Base-by-base conservation (phyloP, 495 filamentous ascomycete species). In the Penicillium psychrofluorescens region DNA sequence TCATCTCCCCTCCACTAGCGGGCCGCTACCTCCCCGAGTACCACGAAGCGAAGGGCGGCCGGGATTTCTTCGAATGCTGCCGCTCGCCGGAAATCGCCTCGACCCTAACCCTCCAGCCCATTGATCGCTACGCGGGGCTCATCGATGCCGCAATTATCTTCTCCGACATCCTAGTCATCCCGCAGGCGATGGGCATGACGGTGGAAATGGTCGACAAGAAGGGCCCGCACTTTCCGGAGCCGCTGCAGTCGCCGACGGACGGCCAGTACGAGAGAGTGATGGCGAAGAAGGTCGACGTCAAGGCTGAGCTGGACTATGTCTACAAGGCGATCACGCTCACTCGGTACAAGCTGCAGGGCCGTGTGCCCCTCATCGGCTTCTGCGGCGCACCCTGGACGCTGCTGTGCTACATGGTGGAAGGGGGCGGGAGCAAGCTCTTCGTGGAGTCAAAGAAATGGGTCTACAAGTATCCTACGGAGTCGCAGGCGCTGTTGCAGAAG, bases 121-220 rank as follows among this genome's bases (percentile, higher is more conserved):
- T 98, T 58, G 88, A 95, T 39, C 88, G 90, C 33, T 98, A 83
- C 63, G 81, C 75, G 12, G 90, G 87, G 30, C 80, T 96, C 36
- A 83, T 98, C 50, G 92, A 98, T 66, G 94, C 92, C 11, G 90
- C 92, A 29, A 98, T 98, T 54, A 98, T 98, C 61, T 98, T 98
- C 77, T 95, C 88, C 11, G 92, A 98, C 64, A 98, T 98, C 52
- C 77, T 98, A 34, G 92, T 98, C 44, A 90, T 98, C 52, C 92
- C 92, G 3, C 92, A 98, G 67, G 92, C 92, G 13, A 84, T 98
- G 79, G 92, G 92, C 1, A 97, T 98, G 94, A 70, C 68, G 13
- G 92, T 98, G 8, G 85, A 96, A 66, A 98, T 98, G 92, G 67
- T 95, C 27, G 89, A 95, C 58, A 90, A 90, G 67, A 92, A 94